phyloP scores from a whole-genome alignment of 1,139 yeast genomes.

The Zygosaccharomyces pseudobailii region DNA sequence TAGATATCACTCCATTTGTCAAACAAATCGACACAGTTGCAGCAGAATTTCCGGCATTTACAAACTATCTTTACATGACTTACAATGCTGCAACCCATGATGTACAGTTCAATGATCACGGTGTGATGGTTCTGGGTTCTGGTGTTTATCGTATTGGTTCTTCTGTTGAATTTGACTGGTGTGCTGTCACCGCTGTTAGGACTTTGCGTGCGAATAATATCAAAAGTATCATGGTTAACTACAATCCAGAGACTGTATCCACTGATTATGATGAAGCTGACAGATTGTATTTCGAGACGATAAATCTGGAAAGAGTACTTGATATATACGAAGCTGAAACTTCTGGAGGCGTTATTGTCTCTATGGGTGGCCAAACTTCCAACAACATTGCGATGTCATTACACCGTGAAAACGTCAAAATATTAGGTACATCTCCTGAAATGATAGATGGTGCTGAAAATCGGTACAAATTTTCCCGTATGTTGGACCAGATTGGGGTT shows the following conservation, averaged over 20 bases:
- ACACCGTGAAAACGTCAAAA: constrained; percentile 92
- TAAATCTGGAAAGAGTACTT: constrained; percentile 88
- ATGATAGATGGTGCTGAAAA: constrained; percentile 98
- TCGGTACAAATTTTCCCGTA: constrained; percentile 95
- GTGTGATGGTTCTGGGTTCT: constrained; percentile 86
- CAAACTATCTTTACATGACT: constrained; percentile 92
- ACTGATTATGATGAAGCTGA: constrained; percentile 99
- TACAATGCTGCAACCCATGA: constrained; percentile 92
- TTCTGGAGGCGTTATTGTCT: constrained; percentile 87
- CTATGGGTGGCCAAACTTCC: constrained; percentile 99
- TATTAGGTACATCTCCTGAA: constrained; percentile 95
- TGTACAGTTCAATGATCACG: constrained; percentile 76
- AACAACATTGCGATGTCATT: constrained; percentile 92
- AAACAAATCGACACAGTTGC: constrained; percentile 98
- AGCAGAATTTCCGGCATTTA: constrained; percentile 96
- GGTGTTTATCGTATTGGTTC: constrained; percentile 96
- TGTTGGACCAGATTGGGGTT: constrained; percentile 94
- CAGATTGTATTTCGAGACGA: constrained; percentile 92
- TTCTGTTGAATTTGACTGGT: constrained; percentile 93
- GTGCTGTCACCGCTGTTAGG: constrained; percentile 94
- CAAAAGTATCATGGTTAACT: constrained; percentile 95
- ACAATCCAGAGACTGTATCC: constrained; percentile 97
- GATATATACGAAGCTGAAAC: constrained; percentile 93
- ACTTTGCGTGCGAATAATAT: constrained; percentile 82
- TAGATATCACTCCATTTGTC: constrained; percentile 86